Evolutionary conservation across 169 alveolate species (phyloP).

Genomic region (Plasmodium blacklocki): DNA sequence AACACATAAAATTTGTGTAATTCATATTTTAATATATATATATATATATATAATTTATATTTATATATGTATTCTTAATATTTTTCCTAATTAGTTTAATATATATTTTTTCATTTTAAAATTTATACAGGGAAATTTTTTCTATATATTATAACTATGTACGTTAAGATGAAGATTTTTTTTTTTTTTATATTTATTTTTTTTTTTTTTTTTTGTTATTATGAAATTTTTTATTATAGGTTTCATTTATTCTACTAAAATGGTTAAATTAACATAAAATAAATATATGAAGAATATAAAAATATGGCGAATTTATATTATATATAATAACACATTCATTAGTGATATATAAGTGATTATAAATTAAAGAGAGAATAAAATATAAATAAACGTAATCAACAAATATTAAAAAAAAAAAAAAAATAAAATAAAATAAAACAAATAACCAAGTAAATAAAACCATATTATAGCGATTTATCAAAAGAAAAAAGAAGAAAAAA

Average conservation of each 20-base stretch:
- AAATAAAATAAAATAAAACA: not conserved
- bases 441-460: not conserved
- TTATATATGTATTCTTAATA: no score
- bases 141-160: no score
- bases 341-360: constrained; percentile 13
- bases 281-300: not conserved
- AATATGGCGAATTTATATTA: constrained; percentile 1
- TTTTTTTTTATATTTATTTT: no score
- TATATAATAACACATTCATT: constrained; percentile 4
- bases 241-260: constrained; percentile 21
- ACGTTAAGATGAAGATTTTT: no score
- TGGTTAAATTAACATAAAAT: no score
- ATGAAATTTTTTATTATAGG: not conserved
- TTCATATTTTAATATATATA: no score
- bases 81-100: no score
- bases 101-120: no score
- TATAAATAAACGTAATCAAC: not conserved
- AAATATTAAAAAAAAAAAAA: constrained; percentile 14
- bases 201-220: not conserved
- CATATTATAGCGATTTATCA: not conserved
- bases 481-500: constrained; percentile 1
- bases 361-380: not conserved
- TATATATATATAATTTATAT: no score
- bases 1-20: no score
- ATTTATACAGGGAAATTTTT: no score